Evolutionary conservation across 129 eudicot genomes (phyloP), one percentile per base, ranked within the genome.

Genomic region (Lactuca sativa): DNA sequence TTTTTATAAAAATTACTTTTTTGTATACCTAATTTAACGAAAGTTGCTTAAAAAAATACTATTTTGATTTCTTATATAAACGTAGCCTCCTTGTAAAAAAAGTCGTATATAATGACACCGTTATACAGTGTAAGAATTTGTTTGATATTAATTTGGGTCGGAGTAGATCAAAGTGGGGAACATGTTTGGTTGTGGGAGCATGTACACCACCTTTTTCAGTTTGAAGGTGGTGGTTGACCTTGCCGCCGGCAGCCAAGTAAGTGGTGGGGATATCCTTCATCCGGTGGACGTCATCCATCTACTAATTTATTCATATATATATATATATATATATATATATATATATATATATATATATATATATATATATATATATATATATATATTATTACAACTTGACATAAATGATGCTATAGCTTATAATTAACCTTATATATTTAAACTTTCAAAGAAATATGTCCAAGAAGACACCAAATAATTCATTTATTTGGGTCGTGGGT

Each of bases 111-210:
- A 43, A 43, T 43, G 49, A 43, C 13, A 2, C 12, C 12, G 9
- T 2, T 43, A 6, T 10, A 40, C 18, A 25, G 30, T 65, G 56
- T 12, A 41, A 21, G 18, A 64, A 31, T 21, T 53, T 56, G 54
- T 38, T 37, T 4, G 65, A 57, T 25, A 43, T 25, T 25, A 25
- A 25, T 25, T 25, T 25, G 30, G 30, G 1, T 25, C 30, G 15
- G 14, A 40, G 9, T 73, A 73, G 51, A 36, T 69, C 74, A 57
- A 74, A 67, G 74, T 67, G 80, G 80, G 55, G 56, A n/a, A n/a
- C 80, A 75, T 75, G 80, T 75, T 34, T 67, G 48, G 80, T 67
- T 67, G 61, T 67, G 80, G 80, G 47, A 5, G 49, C 30, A 25
- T 0, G 30, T 25, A 47, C 80, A 75, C 59, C 47, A 48, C 47